Evolutionary conservation across 2,329 filamentous ascomycete genomes (phyloP).

Genomic region (Nemania serpens): DNA sequence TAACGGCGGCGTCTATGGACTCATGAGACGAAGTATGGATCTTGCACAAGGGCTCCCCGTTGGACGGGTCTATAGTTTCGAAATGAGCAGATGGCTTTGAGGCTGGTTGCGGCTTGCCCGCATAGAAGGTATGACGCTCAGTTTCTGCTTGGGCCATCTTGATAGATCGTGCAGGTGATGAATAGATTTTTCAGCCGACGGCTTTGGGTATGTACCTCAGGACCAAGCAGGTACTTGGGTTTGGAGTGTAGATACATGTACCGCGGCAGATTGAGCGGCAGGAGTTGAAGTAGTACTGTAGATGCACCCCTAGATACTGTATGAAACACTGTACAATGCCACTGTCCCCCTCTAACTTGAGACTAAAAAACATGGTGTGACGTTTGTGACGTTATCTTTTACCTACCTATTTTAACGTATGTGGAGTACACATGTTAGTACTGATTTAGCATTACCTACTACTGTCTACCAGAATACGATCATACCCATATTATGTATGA

Average conservation of each 20-base stretch:
- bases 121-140: slow-evolving; percentile 72
- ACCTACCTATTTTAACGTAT: not conserved
- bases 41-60: slow-evolving; percentile 68
- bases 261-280: no score
- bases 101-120: slow-evolving; percentile 68
- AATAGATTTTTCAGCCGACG: not conserved
- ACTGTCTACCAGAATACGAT: no score
- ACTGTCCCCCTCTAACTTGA: not conserved
- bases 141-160: slow-evolving; percentile 33
- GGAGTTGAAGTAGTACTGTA: no score
- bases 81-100: slow-evolving; percentile 66
- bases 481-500: no score
- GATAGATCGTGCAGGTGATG: slow-evolving; percentile 10
- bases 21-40: slow-evolving; percentile 70
- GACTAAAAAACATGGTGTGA: not conserved
- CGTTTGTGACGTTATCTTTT: not conserved
- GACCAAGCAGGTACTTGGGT: no score
- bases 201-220: no score
- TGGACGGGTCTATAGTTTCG: slow-evolving; percentile 75
- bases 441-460: no score
- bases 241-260: no score
- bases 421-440: no score
- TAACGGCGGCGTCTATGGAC: slow-evolving; percentile 73
- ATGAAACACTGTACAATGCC: no score
- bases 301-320: no score